Base-by-base conservation (phyloP, 768 basidiomycete species). In the Pisolithus tinctorius region DNA sequence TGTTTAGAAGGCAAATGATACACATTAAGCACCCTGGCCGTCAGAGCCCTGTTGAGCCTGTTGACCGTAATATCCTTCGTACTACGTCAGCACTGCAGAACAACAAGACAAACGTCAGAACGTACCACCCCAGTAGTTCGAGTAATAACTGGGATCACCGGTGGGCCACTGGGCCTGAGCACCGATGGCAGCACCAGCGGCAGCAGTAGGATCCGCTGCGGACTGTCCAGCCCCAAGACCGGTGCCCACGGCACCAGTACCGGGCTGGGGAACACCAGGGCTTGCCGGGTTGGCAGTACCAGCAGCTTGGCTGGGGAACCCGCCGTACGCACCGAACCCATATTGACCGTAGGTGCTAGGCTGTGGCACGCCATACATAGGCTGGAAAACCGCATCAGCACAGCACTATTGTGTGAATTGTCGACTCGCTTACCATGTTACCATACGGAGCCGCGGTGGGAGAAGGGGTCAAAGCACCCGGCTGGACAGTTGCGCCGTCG, bases 321-420 rank as follows among this genome's bases (percentile, higher is more conserved):
- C 84, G 27, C 80, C 74, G 60, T 88, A 90, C 23, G 75, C 83
- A 59, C 80, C 79, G 63, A 88, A 93, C 45, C 82, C 84, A 58
- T 89, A 88, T 50, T 73, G 73, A 23, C 83, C 86, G 57, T 92
- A 92, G 16, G 80, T 75, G 60, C 77, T 82, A 29, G 88, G 82
- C 63, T 90, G 88, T 11, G 89, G 89, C 79, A 93, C 87, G 55
- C 88, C 86, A 65, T 93, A 93, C 86, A 91, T 87, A 34, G 89
- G 87, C 85, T 91, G 55, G 41, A 51, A 16, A 34, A 48, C 43
- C 50, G 23, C 43, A 50, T 49, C 38, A 56, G 38, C 45, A 48
- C 45, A 45, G 43, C 39, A 54, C 48, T 25, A 49, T 27, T 20
- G 49, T 48, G 45, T 34, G 43, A 51, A 25, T 48, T 25, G 23